Percentiles rank a stretch among this genome's conserved stretches.
Conservation (phyloP, 495 filamentous ascomycete genomes). For the Annulohypoxylon bovei region DNA sequence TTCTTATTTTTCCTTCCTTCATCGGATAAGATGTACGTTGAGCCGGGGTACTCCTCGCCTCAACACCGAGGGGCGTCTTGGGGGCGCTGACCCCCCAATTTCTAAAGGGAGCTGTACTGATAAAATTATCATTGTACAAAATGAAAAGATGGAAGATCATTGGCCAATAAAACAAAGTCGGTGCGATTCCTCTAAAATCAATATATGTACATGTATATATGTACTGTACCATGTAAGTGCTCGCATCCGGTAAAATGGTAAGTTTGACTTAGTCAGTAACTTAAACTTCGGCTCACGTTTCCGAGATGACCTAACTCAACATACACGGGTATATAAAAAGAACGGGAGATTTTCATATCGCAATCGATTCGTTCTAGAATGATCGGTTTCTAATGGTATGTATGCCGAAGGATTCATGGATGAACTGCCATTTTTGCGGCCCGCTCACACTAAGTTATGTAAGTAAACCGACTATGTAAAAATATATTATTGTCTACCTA, state of each 20-base stretch:
- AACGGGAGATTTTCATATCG: slow-evolving; percentile 16
- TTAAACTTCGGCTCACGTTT: slow-evolving; percentile 26
- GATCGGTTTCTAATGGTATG: background rate
- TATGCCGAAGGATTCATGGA: slow-evolving; percentile 3
- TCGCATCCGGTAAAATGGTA: slow-evolving; percentile 37
- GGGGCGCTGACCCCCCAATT: background rate
- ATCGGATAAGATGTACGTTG: slow-evolving; percentile 11
- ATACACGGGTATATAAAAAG: slow-evolving; percentile 7
- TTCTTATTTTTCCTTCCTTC: background rate
- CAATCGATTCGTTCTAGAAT: slow-evolving; percentile 23
- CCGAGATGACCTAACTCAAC: slow-evolving; percentile 19
- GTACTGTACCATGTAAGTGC: slow-evolving; percentile 11
- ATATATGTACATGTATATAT: background rate
- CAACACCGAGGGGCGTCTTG: background rate
- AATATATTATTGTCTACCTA: background rate
- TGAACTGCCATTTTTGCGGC: slow-evolving; percentile 24
- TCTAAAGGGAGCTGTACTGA: background rate
- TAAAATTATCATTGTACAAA: slow-evolving; percentile 14
- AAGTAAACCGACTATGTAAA: background rate
- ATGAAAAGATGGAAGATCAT: background rate
- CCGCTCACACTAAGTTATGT: slow-evolving; percentile 7
- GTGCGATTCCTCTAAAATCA: slow-evolving; percentile 19
- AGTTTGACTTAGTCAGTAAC: background rate
- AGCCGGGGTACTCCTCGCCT: slow-evolving; percentile 18
- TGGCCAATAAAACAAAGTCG: slow-evolving; percentile 5